These are phyloP conservation scores for Scedosporium aurantiacum DNA, from an alignment of 2,329 filamentous ascomycete species.

Conservation along the genomic window DNA sequence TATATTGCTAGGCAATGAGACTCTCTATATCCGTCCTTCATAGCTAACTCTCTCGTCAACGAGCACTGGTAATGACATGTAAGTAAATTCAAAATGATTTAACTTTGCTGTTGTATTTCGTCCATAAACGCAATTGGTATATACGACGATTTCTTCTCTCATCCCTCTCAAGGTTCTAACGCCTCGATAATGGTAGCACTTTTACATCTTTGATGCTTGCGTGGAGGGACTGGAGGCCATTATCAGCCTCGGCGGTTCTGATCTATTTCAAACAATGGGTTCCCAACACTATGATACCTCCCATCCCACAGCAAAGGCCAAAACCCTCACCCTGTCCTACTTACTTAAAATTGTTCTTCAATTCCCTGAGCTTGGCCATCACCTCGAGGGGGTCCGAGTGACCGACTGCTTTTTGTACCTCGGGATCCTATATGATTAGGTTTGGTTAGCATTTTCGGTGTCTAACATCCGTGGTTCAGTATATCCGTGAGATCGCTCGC, in stretches of 20 bases:
- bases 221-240: neutral
- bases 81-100: too few relatives aligned
- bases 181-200: neutral
- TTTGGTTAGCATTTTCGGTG: neutral
- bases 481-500: neutral
- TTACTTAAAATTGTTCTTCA: constrained; percentile 72
- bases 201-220: neutral
- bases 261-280: neutral
- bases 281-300: neutral
- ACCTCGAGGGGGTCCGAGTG: constrained; percentile 71
- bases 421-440: constrained; percentile 53
- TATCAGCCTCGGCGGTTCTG: neutral
- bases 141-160: too few relatives aligned
- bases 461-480: neutral
- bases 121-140: too few relatives aligned
- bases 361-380: constrained; percentile 74
- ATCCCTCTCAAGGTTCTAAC: too few relatives aligned
- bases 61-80: too few relatives aligned
- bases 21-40: too few relatives aligned
- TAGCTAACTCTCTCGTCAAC: too few relatives aligned
- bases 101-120: too few relatives aligned
- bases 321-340: neutral
- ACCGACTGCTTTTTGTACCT: constrained; percentile 73
- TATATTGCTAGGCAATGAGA: too few relatives aligned
- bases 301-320: neutral